phyloP scores from a whole-genome alignment of 2,329 filamentous ascomycete species.

The Cercospora sesami region DNA sequence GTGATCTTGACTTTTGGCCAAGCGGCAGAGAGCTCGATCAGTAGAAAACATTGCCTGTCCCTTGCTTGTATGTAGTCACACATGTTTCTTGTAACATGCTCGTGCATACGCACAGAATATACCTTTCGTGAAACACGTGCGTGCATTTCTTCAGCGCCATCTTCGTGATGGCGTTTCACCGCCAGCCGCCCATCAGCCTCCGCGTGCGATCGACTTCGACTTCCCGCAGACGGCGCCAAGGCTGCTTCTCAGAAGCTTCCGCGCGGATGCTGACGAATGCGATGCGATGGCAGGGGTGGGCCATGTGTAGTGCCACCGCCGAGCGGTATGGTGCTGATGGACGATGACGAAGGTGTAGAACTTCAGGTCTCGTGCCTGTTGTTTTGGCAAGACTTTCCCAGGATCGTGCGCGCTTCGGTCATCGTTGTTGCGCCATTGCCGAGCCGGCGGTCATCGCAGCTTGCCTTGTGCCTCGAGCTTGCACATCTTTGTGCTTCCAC shows the following conservation, averaged over 20 bases:
- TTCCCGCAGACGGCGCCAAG: neutral
- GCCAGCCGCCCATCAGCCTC: neutral
- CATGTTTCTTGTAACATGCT: neutral
- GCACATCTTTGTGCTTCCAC: conserved; percentile 36
- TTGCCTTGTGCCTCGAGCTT: neutral
- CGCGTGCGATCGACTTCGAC: neutral
- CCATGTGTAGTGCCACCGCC: neutral
- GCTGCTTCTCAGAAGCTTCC: neutral
- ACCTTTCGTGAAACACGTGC: neutral
- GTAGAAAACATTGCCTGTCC: neutral
- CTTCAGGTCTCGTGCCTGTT: neutral
- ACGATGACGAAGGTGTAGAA: neutral
- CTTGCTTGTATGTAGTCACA: neutral
- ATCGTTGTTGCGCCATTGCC: conserved; percentile 2
- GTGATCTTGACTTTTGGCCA: neutral
- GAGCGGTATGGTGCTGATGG: neutral
- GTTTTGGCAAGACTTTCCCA: neutral
- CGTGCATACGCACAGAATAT: neutral
- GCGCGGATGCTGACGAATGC: neutral
- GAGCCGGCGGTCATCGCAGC: neutral
- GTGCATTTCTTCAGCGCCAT: neutral
- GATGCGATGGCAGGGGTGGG: neutral
- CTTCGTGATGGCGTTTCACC: neutral
- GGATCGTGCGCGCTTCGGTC: neutral
- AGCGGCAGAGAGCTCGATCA: neutral